Evolutionary conservation across 495 filamentous ascomycete genomes (phyloP).

Genomic region (Hyphodiscus hymeniophilus): DNA sequence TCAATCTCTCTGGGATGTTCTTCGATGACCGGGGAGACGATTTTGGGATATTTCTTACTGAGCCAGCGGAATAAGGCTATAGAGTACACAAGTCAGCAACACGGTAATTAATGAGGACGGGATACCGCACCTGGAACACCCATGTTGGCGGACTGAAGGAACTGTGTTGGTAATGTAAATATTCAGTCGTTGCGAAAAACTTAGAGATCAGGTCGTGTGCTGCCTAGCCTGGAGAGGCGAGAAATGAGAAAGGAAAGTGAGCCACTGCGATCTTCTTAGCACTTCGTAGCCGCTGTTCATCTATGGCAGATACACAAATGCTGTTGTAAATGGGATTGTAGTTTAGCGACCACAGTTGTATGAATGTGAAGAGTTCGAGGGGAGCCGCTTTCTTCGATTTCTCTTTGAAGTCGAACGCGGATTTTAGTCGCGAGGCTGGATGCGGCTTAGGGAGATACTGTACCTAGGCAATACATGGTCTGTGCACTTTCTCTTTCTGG

Average conservation of each 20-base stretch:
- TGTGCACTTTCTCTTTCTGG: too few species aligned
- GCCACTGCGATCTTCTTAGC: not conserved
- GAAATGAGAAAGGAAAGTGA: not conserved
- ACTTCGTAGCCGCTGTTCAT: too few species aligned
- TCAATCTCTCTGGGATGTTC: conserved; percentile 66
- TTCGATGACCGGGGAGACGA: conserved; percentile 65
- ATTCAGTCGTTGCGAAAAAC: not conserved
- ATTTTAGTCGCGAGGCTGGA: too few species aligned
- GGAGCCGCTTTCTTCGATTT: too few species aligned
- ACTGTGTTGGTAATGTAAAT: conserved; percentile 2
- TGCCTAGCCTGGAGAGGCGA: not conserved
- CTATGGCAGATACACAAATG: too few species aligned
- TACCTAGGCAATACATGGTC: too few species aligned
- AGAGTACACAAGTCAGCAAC: not conserved
- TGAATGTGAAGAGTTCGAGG: too few species aligned
- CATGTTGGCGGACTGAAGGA: conserved; percentile 44
- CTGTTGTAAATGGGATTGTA: too few species aligned
- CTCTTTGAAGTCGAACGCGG: too few species aligned
- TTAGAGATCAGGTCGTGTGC: not conserved
- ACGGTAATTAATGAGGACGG: not conserved
- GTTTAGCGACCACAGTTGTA: too few species aligned
- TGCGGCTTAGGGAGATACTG: too few species aligned
- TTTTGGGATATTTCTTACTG: conserved; percentile 64
- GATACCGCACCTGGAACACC: conserved; percentile 69
- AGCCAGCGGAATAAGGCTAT: conserved; percentile 57